Evolutionary conservation across 202 grass and related monocot species (phyloP), one percentile per base, ranked within the genome.

Genomic region (Elaeis oleifera): DNA sequence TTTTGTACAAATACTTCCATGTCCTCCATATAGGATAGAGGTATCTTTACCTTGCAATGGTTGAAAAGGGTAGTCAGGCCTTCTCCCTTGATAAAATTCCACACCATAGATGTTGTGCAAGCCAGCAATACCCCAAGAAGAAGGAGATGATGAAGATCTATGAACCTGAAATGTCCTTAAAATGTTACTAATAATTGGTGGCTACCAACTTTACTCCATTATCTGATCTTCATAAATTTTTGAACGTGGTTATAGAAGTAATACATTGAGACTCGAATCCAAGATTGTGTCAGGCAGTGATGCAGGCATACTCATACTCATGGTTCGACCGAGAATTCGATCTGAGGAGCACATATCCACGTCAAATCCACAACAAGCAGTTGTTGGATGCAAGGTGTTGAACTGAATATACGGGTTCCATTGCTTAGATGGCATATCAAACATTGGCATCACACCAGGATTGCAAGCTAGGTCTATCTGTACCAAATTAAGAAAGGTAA

Each of bases 21-120:
- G 36, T 44, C 36, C 36, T 44, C 13, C 36, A 44, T 5, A 2
- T 44, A 39, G 36, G 36, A 44, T 44, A 13, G 9, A 51, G 58
- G 74, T 60, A 36, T 69, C 61, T 59, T 83, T 73, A 97, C 92
- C 89, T 79, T 89, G 71, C 74, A 77, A 74, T 59, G 74, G 79
- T 74, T 89, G 71, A 61, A 91, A 91, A n/a, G 77, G 76, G 6
- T 81, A 77, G 23, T 73, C 64, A 55, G 84, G 75, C 56, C 79
- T 80, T 50, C 60, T 70, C 52, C 60, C 66, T 71, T 76, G 73
- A 13, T 71, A 64, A 61, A 64, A 52, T 48, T 76, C 67, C 32
- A 61, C 29, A 44, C 81, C 81, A 20, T 73, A 72, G 20, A 79
- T 59, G 58, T 78, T 61, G 48, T 91, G 79, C 4, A 77, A 57